Conservation (phyloP, 208 protist species). For the Acanthamoeba comandoni region DNA sequence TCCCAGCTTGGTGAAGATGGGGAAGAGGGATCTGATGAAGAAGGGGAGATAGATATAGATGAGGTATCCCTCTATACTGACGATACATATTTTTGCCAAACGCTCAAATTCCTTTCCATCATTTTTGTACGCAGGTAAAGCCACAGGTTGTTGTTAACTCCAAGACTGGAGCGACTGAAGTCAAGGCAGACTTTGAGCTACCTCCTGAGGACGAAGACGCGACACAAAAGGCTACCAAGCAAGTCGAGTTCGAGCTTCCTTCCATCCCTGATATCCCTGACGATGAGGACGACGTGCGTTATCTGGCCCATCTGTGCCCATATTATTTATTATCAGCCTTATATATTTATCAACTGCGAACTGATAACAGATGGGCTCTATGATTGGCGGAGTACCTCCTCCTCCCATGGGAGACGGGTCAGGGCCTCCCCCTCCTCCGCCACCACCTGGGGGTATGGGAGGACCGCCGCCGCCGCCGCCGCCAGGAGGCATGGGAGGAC, state of each 20-base stretch:
- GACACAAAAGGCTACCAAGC: not conserved
- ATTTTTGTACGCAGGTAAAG: no score
- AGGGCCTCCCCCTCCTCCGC: no score
- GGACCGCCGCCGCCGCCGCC: constrained; percentile 16
- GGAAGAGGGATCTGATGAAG: not conserved
- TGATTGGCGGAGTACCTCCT: no score
- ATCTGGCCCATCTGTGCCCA: no score
- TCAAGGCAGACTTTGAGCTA: not conserved
- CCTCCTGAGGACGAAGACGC: constrained; percentile 1
- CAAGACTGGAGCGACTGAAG: not conserved
- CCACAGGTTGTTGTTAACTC: not conserved
- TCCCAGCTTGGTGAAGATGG: no score
- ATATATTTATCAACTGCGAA: no score
- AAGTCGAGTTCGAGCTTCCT: constrained; percentile 31
- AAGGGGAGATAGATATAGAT: not conserved
- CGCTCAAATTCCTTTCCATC: no score
- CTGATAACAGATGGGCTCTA: no score
- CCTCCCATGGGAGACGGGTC: no score
- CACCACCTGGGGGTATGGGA: not conserved
- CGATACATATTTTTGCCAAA: no score
- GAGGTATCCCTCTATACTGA: no score
- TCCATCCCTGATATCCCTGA: constrained; percentile 51
- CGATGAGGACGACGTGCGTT: not conserved
- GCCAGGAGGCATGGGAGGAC: not conserved
- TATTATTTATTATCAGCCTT: no score